phyloP scores from a whole-genome alignment of 805 yeast species.

The Teunomyces barrocoloradensis region DNA sequence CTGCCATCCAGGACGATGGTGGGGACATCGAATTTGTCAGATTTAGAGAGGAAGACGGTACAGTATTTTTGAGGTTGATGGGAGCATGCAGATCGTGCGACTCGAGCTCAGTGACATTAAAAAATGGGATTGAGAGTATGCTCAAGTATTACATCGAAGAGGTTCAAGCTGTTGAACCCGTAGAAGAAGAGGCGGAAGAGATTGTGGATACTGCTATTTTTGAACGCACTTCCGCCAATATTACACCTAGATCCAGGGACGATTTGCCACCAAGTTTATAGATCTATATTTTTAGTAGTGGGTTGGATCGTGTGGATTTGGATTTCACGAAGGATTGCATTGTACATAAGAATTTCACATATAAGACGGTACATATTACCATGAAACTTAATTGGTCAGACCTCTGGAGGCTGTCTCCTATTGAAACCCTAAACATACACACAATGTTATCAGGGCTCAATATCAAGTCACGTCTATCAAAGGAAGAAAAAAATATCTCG shows the following conservation, averaged over 20 bases:
- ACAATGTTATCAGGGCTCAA: neutral
- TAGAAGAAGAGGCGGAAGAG: constrained; percentile 38
- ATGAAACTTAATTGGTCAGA: neutral
- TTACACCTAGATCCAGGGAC: constrained; percentile 27
- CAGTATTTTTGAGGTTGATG: constrained; percentile 55
- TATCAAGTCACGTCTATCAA: neutral
- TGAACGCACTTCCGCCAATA: constrained; percentile 11
- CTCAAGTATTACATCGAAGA: constrained; percentile 68
- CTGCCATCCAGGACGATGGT: constrained; percentile 74
- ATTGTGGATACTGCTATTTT: constrained; percentile 3
- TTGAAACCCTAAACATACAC: neutral
- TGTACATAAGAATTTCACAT: neutral
- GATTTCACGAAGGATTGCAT: neutral
- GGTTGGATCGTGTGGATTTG: neutral
- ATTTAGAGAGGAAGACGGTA: constrained; percentile 53
- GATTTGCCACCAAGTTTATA: constrained; percentile 27
- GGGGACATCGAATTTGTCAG: constrained; percentile 69
- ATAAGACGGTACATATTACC: neutral
- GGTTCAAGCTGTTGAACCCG: constrained; percentile 54
- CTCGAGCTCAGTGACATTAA: constrained; percentile 61
- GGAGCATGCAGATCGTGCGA: constrained; percentile 79
- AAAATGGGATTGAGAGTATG: constrained; percentile 70
- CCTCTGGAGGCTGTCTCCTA: neutral
- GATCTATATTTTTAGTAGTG: constrained; percentile 3
- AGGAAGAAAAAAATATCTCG: no score